Evolutionary conservation across 1,284 basidiomycete species (phyloP).

Genomic region (Marasmius oreades): DNA sequence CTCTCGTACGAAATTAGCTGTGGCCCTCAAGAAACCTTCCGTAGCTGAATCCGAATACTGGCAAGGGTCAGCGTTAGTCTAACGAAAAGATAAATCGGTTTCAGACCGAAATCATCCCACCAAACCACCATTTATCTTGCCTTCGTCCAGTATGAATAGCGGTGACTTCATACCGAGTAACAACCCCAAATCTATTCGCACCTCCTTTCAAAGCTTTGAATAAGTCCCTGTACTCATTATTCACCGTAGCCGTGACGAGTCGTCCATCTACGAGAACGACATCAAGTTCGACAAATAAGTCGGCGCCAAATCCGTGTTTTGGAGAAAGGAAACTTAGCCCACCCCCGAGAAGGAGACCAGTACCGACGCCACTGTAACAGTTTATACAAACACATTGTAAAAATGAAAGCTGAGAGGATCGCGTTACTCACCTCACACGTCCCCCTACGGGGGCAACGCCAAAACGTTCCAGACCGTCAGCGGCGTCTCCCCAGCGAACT

Average conservation of each 20-base stretch:
- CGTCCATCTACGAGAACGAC: constrained; percentile 36
- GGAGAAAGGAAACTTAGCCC: constrained; percentile 19
- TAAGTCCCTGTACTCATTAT: constrained; percentile 34
- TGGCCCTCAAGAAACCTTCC: constrained; percentile 32
- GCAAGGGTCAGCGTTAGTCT: background rate
- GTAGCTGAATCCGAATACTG: constrained; percentile 26
- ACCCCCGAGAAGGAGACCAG: constrained; percentile 19
- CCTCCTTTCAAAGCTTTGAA: constrained; percentile 40
- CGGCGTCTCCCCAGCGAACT: constrained; percentile 35
- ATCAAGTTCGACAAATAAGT: constrained; percentile 15
- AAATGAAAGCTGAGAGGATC: constrained; percentile 28
- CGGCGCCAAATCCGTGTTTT: constrained; percentile 14
- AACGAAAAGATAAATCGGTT: background rate
- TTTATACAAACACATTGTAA: constrained; percentile 16
- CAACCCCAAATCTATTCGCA: constrained; percentile 38
- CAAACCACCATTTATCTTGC: constrained; percentile 33
- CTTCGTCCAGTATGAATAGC: constrained; percentile 31
- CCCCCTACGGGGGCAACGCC: constrained; percentile 35
- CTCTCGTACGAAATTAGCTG: constrained; percentile 31
- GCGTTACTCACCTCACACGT: constrained; percentile 31
- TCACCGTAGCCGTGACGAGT: constrained; percentile 34
- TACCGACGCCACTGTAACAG: constrained; percentile 13
- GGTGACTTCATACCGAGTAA: constrained; percentile 35
- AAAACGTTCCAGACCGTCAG: constrained; percentile 26
- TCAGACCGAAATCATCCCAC: constrained; percentile 31